phyloP scores from a whole-genome alignment of 176 grass and related monocot genomes.

The Ampelocalamus luodianensis region DNA sequence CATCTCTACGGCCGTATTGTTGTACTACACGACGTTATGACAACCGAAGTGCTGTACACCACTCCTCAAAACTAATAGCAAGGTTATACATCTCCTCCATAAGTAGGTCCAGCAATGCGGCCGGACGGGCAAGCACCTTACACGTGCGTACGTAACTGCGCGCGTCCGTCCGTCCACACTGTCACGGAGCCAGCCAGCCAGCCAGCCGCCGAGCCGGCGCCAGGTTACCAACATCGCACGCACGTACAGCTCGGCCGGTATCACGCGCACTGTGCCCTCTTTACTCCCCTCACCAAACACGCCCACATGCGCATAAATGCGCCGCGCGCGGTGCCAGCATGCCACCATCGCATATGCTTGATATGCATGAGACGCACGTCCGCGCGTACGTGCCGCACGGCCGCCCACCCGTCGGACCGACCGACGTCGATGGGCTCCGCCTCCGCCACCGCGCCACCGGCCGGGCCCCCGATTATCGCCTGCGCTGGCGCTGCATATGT shows the following conservation, averaged over 20 bases:
- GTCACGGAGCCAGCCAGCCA: too few relatives aligned
- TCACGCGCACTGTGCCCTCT: not conserved
- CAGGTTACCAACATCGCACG: too few relatives aligned
- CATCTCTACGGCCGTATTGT: too few relatives aligned
- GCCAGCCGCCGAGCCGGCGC: too few relatives aligned
- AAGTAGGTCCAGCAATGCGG: not conserved
- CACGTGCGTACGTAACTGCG: not conserved
- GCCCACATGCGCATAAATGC: not conserved
- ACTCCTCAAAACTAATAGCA: too few relatives aligned
- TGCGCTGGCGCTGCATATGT: not conserved
- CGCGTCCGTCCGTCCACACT: too few relatives aligned
- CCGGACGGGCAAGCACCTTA: not conserved
- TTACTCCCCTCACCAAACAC: not conserved
- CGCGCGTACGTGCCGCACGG: not conserved
- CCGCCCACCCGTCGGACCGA: not conserved
- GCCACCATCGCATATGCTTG: not conserved
- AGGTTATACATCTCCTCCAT: too few relatives aligned
- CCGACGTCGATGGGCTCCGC: not conserved
- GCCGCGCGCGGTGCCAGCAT: not conserved
- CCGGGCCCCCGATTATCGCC: not conserved
- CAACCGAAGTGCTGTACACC: too few relatives aligned
- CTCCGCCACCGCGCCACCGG: not conserved
- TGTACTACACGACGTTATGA: too few relatives aligned
- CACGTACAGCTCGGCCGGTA: not conserved
- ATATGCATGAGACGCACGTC: not conserved